Conservation (phyloP, 208 protist species). For the Naegleria fowleri region DNA sequence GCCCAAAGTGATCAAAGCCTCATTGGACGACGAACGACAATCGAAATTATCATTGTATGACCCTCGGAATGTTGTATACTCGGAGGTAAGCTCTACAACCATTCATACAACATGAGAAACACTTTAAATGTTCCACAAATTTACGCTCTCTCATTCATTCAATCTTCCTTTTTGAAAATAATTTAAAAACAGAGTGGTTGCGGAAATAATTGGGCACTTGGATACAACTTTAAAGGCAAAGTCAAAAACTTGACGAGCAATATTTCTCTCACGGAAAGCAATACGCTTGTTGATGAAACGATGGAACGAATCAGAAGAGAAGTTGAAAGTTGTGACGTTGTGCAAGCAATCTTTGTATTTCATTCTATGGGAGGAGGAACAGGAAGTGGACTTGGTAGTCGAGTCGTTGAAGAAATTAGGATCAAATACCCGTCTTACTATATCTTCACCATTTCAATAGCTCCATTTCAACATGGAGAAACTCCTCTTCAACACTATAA, state of each 20-base stretch:
- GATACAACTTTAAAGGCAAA: slow-evolving; percentile 62
- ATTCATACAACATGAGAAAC: not conserved
- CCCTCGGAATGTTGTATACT: slow-evolving; percentile 25
- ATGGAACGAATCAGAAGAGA: slow-evolving; percentile 63
- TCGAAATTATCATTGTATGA: slow-evolving; percentile 38
- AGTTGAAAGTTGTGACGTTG: slow-evolving; percentile 57
- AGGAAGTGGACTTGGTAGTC: slow-evolving; percentile 70
- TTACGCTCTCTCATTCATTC: too few relatives aligned
- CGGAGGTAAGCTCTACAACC: not conserved
- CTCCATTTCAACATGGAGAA: slow-evolving; percentile 67
- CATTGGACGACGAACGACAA: not conserved
- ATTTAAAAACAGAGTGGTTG: slow-evolving; percentile 55
- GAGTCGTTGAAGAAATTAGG: slow-evolving; percentile 62
- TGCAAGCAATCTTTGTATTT: slow-evolving; percentile 61
- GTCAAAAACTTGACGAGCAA: slow-evolving; percentile 30
- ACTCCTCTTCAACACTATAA: slow-evolving; percentile 79
- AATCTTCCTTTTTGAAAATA: too few relatives aligned
- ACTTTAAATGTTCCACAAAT: slow-evolving; percentile 9
- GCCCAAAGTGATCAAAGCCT: slow-evolving; percentile 63
- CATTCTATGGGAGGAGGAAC: slow-evolving; percentile 77
- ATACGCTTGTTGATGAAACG: slow-evolving; percentile 46
- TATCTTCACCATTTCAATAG: slow-evolving; percentile 62
- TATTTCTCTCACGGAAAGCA: not conserved
- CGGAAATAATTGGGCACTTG: slow-evolving; percentile 80
- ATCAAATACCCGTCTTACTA: slow-evolving; percentile 54